Evolutionary conservation across 2,329 filamentous ascomycete genomes (phyloP), one percentile per base, ranked within the genome.

Genomic region (Emydomyces testavorans): DNA sequence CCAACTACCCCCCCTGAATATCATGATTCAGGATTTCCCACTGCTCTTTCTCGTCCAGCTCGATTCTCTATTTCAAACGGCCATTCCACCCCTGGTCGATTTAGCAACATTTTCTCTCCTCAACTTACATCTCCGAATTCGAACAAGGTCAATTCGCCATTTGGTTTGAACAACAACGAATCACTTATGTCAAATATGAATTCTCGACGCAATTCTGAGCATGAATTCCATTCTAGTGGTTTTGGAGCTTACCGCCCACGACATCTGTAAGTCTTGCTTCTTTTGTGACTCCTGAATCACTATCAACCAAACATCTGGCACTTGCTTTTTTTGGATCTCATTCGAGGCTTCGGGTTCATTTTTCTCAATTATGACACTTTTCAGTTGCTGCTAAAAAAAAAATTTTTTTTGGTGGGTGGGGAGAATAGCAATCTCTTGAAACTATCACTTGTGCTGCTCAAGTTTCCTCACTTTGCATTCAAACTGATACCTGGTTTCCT

Each of bases 1-100:
- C 92, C 92, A 13, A 95, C 92, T 1, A 98, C 92, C 18, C 92
- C 92, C 18, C 92, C 92, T 26, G 92, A 96, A 65, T 90, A 92
- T 65, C 82, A 81, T 57, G 87, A 94, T 55, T 79, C 78, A 52
- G 82, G 82, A 36, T 90, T 94, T 59, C 80, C 84, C 48, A 80
- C 80, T 59, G 80, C 84, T 56, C 85, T 92, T 62, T 87, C 86
- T 48, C 80, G 87, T 35, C 85, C 87, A 36, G 89, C 89, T 63
- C 79, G 89, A 53, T 90, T 94, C 70, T 94, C 90, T 46, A 84
- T 85, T 52, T 89, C 88, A 31, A 92, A 85, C 69, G 74, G 95
- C 60, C 83, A 83, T 37, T 90, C 87, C 29, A 84, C 87, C 36
- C 84, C 83, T 3, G 83, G 84, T 38, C 67, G 85, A 48, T 79